These are phyloP conservation scores for Carex kokanica DNA, from an alignment of 176 grass and related monocot genomes.

Conservation along the genomic window DNA sequence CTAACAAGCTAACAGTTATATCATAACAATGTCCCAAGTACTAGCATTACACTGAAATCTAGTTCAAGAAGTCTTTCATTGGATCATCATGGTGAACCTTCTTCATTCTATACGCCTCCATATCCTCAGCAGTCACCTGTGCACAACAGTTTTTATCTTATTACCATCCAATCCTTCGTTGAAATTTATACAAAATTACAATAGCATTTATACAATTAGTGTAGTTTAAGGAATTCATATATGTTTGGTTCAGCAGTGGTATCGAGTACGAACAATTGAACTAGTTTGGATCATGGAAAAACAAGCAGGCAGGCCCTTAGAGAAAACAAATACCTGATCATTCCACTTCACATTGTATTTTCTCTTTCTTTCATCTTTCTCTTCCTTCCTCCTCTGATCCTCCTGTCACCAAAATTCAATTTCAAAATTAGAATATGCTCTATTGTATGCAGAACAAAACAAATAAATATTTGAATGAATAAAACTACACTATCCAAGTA, in stretches of 20 bases:
- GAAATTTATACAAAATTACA: not conserved
- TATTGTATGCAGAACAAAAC: not conserved
- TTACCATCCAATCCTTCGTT: not conserved
- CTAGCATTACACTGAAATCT: not conserved
- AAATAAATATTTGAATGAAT: not conserved
- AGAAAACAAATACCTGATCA: conserved; percentile 43
- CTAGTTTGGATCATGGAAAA: not conserved
- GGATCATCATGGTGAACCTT: conserved; percentile 77
- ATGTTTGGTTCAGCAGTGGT: not conserved
- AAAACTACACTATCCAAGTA: not conserved
- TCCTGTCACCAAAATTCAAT: conserved; percentile 43
- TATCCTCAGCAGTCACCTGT: conserved; percentile 79
- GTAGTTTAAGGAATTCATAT: not conserved
- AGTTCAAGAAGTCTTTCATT: conserved; percentile 74
- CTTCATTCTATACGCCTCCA: conserved; percentile 95
- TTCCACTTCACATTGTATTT: conserved; percentile 96
- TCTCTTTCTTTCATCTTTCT: conserved; percentile 86
- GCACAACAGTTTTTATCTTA: not conserved
- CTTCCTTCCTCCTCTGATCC: conserved; percentile 70
- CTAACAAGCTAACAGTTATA: not conserved
- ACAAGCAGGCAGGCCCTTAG: not conserved
- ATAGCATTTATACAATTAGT: not conserved
- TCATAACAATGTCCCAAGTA: not conserved
- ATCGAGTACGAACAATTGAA: not conserved
- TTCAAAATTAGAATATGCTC: conserved; percentile 27